Conservation (phyloP, 495 filamentous ascomycete genomes). For the Talaromyces trachyspermus region DNA sequence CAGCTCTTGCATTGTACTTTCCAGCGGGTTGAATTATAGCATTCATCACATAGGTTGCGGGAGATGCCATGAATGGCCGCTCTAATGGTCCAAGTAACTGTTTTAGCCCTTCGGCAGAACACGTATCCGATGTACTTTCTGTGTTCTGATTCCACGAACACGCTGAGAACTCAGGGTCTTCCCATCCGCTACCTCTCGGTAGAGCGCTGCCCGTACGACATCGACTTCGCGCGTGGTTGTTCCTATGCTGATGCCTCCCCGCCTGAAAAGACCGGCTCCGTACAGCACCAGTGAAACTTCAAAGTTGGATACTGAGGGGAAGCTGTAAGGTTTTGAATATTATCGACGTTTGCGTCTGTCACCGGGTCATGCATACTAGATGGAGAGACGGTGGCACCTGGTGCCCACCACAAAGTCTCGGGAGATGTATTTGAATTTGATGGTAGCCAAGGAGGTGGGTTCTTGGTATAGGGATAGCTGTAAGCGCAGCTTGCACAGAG, state of each 20-base stretch:
- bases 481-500: constrained; percentile 56
- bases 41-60: constrained; percentile 53
- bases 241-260: constrained; percentile 53
- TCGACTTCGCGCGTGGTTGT: constrained; percentile 47
- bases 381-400: constrained; percentile 43
- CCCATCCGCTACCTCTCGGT: constrained; percentile 45
- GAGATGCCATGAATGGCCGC: constrained; percentile 42
- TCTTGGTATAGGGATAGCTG: constrained; percentile 42
- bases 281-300: constrained; percentile 55
- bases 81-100: constrained; percentile 41
- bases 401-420: constrained; percentile 51
- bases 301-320: constrained; percentile 33
- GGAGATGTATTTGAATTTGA: constrained; percentile 11
- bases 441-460: constrained; percentile 21
- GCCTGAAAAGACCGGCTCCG: constrained; percentile 55
- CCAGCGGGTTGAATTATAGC: constrained; percentile 51
- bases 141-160: constrained; percentile 37
- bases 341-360: constrained; percentile 23
- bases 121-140: constrained; percentile 34
- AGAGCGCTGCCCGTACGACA: constrained; percentile 49
- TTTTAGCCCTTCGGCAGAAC: constrained; percentile 45
- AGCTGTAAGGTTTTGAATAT: constrained; percentile 21
- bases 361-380: constrained; percentile 50
- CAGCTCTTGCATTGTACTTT: constrained; percentile 52
- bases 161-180: constrained; percentile 45